Percentiles rank a stretch among this genome's conserved stretches.
Conservation (phyloP, 331 rosid genomes). For the Telfairia occidentalis region DNA sequence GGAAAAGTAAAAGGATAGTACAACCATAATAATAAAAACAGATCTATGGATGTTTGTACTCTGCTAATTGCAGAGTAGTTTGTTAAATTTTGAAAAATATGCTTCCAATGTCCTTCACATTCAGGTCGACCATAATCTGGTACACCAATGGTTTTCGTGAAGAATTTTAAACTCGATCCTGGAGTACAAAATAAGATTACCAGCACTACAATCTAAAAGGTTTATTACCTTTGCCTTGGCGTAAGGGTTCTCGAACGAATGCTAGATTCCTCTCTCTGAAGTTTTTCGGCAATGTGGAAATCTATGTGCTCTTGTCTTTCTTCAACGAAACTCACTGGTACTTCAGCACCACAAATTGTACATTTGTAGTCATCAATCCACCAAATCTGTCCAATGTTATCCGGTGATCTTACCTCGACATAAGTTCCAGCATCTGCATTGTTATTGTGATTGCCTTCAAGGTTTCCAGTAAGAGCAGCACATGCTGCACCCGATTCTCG, state of each 20-base stretch:
- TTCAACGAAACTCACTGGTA: conserved; percentile 56
- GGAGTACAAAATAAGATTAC: background rate
- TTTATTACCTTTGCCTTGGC: conserved; percentile 37
- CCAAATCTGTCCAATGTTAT: conserved; percentile 21
- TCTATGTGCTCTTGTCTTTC: conserved; percentile 73
- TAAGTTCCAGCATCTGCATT: conserved; percentile 18
- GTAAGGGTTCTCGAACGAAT: conserved; percentile 16
- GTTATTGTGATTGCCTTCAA: conserved; percentile 17
- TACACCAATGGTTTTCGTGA: background rate
- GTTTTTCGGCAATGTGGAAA: conserved; percentile 80
- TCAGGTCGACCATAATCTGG: background rate
- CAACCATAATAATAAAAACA: background rate
- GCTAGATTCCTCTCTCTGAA: conserved; percentile 71
- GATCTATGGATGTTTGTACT: background rate
- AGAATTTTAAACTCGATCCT: background rate
- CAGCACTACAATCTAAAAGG: background rate
- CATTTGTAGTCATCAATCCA: conserved; percentile 80
- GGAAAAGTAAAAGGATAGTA: background rate
- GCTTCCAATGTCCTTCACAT: background rate
- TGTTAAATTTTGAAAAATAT: background rate
- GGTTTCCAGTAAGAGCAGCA: conserved; percentile 20
- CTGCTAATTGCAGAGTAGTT: background rate
- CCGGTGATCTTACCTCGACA: conserved; percentile 19
- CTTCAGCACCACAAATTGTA: conserved; percentile 69
- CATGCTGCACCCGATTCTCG: conserved; percentile 15